Evolutionary conservation across 805 yeast genomes (phyloP).

Genomic region (Ogataea sp.): DNA sequence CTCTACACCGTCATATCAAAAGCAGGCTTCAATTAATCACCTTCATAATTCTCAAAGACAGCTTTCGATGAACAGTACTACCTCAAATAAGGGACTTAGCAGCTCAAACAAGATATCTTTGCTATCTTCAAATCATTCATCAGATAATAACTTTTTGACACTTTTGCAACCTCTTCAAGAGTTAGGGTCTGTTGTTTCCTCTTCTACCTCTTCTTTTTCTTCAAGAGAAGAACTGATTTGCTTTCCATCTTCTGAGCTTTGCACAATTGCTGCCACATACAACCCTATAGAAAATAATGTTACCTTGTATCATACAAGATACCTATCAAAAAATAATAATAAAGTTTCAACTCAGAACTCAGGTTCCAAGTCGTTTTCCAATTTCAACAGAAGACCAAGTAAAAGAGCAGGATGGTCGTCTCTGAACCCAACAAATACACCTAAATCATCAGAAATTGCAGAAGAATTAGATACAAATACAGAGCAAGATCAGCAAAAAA

Average conservation of each 20-base stretch:
- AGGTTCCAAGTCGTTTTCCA: constrained; percentile 8
- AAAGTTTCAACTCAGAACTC: constrained; percentile 1
- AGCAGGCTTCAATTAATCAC: not conserved
- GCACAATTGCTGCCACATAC: constrained; percentile 48
- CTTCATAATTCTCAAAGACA: not conserved
- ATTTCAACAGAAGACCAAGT: constrained; percentile 15
- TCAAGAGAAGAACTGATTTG: constrained; percentile 46
- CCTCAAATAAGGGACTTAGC: not conserved
- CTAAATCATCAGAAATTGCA: constrained; percentile 4
- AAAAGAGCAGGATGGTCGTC: constrained; percentile 18
- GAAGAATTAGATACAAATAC: constrained; percentile 1
- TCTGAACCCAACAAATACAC: constrained; percentile 15
- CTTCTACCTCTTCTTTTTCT: constrained; percentile 59
- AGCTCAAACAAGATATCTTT: not conserved
- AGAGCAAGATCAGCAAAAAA: constrained; percentile 10
- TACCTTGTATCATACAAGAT: constrained; percentile 49
- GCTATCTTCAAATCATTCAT: not conserved
- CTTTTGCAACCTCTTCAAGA: constrained; percentile 70
- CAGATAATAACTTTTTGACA: constrained; percentile 43
- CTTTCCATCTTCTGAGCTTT: constrained; percentile 38
- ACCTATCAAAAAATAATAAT: constrained; percentile 19
- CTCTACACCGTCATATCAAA: not conserved
- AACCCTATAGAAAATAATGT: constrained; percentile 37
- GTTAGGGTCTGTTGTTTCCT: constrained; percentile 61
- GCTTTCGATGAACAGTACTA: not conserved